Conservation (phyloP, 2,329 filamentous ascomycete genomes). For the Pseudogymnoascus sp. region DNA sequence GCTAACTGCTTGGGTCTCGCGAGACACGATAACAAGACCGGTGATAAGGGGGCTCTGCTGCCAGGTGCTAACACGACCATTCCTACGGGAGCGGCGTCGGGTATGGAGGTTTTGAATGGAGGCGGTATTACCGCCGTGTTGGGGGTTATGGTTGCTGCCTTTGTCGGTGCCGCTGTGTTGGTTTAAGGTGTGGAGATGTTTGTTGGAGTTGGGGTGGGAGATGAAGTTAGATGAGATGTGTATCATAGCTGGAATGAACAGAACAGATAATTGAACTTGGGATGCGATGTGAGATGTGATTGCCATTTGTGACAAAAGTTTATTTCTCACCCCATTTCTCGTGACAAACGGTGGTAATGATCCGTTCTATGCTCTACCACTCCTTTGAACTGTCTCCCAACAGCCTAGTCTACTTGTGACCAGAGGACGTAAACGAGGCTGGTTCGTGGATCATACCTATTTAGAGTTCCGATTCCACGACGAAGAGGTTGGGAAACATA, state of each 20-base stretch:
- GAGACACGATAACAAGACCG: conserved; percentile 17
- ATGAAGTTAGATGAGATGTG: neutral
- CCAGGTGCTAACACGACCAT: neutral
- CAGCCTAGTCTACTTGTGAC: neutral
- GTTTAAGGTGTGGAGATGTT: neutral
- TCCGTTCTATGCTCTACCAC: too few relatives aligned
- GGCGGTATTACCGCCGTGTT: neutral
- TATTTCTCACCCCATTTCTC: too few relatives aligned
- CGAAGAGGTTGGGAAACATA: neutral
- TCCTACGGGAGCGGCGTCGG: neutral
- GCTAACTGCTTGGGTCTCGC: conserved; percentile 26
- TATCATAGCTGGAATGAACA: neutral
- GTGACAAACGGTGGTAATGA: too few relatives aligned
- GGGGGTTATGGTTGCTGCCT: neutral
- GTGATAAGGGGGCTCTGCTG: neutral
- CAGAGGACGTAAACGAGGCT: too few relatives aligned
- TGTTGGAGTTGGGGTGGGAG: neutral
- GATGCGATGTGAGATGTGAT: neutral
- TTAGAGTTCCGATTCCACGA: neutral
- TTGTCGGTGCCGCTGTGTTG: neutral
- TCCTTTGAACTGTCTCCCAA: neutral
- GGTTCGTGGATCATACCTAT: neutral
- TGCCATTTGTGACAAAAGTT: too few relatives aligned
- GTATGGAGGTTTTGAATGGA: neutral
- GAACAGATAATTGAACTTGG: neutral